phyloP scores from a whole-genome alignment of 805 yeast genomes.

The Pichia exigua region DNA sequence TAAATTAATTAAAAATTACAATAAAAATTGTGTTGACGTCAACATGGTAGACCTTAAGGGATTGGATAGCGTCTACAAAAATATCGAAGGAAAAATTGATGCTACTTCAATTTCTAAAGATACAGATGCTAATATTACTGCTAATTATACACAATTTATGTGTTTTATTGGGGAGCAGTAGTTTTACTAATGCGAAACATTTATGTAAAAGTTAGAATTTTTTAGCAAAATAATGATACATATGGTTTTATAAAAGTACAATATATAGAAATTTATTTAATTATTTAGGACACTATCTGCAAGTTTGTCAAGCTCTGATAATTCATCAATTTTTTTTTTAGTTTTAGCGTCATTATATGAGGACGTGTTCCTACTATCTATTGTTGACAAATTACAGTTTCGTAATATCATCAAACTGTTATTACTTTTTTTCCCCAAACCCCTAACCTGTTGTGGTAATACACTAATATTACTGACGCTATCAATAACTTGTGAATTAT shows the following conservation, averaged over 20 bases:
- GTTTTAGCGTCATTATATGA: background rate
- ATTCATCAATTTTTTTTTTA: constrained; percentile 10
- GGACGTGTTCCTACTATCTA: background rate
- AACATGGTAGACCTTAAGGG: constrained; percentile 15
- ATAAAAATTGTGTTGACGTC: constrained; percentile 10
- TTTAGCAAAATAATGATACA: background rate
- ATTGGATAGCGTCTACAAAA: constrained; percentile 16
- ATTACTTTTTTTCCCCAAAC: background rate
- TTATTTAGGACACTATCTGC: constrained; percentile 21
- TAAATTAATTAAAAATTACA: constrained; percentile 17
- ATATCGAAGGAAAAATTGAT: constrained; percentile 16
- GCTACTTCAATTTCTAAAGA: constrained; percentile 12
- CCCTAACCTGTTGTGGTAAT: no score
- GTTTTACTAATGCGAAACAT: background rate
- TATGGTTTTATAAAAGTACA: background rate
- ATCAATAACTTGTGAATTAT: background rate
- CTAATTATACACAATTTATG: constrained; percentile 22
- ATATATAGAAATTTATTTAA: background rate
- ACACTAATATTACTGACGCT: background rate
- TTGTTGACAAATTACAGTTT: background rate
- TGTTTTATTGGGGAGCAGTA: constrained; percentile 15
- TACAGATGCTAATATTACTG: constrained; percentile 14
- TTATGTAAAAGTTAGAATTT: background rate
- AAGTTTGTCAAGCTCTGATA: constrained; percentile 18
- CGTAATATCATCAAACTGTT: constrained; percentile 5